Evolutionary conservation across 2,329 filamentous ascomycete species (phyloP), one percentile per base, ranked within the genome.

Genomic region (Venturia pyrina): DNA sequence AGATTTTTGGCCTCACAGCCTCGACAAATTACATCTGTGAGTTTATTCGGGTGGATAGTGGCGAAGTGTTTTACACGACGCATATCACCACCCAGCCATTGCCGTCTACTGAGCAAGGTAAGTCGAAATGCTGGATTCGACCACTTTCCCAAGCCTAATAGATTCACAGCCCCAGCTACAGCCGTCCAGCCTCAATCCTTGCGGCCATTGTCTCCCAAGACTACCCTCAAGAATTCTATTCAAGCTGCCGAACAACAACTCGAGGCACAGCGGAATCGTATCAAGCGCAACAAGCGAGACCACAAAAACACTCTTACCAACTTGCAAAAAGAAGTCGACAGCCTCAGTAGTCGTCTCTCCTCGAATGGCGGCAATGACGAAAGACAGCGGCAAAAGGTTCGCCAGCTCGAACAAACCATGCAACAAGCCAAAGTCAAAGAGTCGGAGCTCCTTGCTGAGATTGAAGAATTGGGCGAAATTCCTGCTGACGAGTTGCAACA

Each of bases 1-100:
- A 87, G 73, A 85, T 88, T 64, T 87, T 84, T 67, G 86, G 86
- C 67, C 80, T 88, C 61, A 85, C 89, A 21, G 87, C 90, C 8
- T 80, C 88, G 70, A 90, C 88, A 66, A 91, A 87, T 76, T 93
- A 93, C 76, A 85, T 87, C 69, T 90, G 86, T 76, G 89, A 93
- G 74, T 90, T 93, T 73, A 84, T 93, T 67, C 85, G 88, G 74
- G 87, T 85, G 53, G 79, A 79, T 34, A 88, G 87, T 67, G 82
- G 86, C 68, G 78, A 85, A 70, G 80, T 90, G 66, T 79, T 93
- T 68, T 91, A 89, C 73, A 85, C 87, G 34, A 87, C 87, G 7
- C 90, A 86, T 75, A 84, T 93, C 68, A 84, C 88, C 73, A 91
- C 89, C 57, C 84, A 84, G 65, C 76, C 82, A 66, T 79, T 84